Base-by-base conservation (phyloP, 352 stramenopile species). In the Thalassiosira hispida region DNA sequence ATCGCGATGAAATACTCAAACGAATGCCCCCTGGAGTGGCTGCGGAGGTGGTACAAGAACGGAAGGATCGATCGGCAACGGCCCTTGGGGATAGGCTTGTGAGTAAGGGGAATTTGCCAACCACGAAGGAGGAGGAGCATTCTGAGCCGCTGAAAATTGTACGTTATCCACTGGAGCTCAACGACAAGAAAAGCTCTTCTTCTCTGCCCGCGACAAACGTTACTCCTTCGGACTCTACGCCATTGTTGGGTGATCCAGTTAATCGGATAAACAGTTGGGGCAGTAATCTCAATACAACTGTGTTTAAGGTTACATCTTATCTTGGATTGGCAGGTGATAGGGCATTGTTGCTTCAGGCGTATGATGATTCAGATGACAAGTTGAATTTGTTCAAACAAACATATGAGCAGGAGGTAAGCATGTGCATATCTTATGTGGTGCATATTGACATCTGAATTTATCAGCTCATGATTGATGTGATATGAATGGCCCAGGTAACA, bases 1-100 rank as follows among this genome's bases (percentile, higher is more conserved):
- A 87, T 55, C 83, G 77, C 12, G 76, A 91, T 61, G 85, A 93
- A n/a, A 33, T 89, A 11, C 56, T 67, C 6, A 69, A 84, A 56
- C 51, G 77, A 55, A 61, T 75, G 49, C 80, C 83, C 3, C 62
- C 65, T 0, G 49, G 12, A 7, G 62, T 59, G 9, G 47, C 79
- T 38, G 67, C 75, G 22, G 68, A 73, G 51, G 59, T 76, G 8
- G 20, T 47, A 11, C 11, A 71, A 16, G 70, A 77, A 40, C 35
- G 46, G 12, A 46, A 49, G 25, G 22, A 61, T 53, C 47, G 60
- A 31, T 52, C 22, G 27, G 44, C 42, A 20, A 20, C n/a, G 12
- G n/a, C 16, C 6, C 7, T 33, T 18, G 33, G 23, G 14, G 47
- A 27, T 22, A 51, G 22, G 20, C 9, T 49, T 46, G 47, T n/a